phyloP scores from a whole-genome alignment of 2,329 filamentous ascomycete species.

The Chalaropsis ovoidea region DNA sequence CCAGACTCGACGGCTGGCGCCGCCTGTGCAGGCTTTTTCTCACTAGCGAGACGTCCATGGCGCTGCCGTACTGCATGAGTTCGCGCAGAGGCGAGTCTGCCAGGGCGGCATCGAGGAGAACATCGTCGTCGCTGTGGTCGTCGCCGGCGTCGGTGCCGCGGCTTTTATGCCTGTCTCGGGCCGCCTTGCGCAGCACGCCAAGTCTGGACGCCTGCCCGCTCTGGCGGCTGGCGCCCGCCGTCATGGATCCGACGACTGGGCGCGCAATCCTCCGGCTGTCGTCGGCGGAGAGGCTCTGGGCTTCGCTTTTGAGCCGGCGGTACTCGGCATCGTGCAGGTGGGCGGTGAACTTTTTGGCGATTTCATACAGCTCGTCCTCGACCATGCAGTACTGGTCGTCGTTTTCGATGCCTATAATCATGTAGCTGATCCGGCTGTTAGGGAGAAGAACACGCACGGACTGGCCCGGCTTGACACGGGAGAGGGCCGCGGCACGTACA shows the following conservation, averaged over 20 bases:
- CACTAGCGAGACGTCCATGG: not conserved
- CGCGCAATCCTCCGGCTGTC: constrained; percentile 43
- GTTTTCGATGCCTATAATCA: constrained; percentile 52
- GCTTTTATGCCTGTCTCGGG: not conserved
- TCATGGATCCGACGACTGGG: constrained; percentile 34
- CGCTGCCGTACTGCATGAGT: not conserved
- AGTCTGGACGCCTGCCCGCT: constrained; percentile 28
- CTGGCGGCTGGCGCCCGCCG: constrained; percentile 32
- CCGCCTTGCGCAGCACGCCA: constrained; percentile 23
- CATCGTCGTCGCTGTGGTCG: constrained; percentile 30
- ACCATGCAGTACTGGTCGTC: constrained; percentile 75
- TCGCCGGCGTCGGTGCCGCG: constrained; percentile 25
- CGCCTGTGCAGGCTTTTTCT: not conserved
- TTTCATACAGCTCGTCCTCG: constrained; percentile 63
- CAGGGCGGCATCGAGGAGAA: constrained; percentile 7
- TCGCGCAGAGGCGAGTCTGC: constrained; percentile 6
- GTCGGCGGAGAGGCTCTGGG: constrained; percentile 45
- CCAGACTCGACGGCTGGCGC: not conserved
- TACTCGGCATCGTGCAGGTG: constrained; percentile 74
- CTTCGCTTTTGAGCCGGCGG: constrained; percentile 51
- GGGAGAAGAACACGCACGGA: not conserved
- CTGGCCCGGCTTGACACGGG: not conserved
- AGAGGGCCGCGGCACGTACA: not conserved
- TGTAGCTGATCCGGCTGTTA: constrained; percentile 41
- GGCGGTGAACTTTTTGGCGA: constrained; percentile 59